These are phyloP conservation scores for Xylaria telfairii DNA, from an alignment of 495 filamentous ascomycete genomes.

Conservation along the genomic window DNA sequence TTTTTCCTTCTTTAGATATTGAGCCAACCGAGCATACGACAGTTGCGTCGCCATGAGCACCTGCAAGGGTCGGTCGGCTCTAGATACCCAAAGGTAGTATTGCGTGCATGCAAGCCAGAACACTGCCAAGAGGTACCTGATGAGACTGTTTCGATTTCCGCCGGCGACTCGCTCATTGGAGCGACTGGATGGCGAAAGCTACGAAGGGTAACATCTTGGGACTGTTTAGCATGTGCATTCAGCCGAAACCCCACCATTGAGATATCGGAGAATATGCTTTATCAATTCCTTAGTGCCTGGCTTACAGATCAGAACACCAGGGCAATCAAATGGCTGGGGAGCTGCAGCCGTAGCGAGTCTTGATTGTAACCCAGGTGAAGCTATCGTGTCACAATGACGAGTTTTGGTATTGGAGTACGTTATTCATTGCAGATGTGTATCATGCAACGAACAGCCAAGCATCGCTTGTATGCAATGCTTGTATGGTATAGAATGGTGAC, in stretches of 20 bases:
- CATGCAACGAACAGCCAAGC: background rate
- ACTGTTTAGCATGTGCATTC: constrained; percentile 3
- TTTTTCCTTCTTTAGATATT: background rate
- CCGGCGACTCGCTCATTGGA: constrained; percentile 9
- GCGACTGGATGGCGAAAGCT: background rate
- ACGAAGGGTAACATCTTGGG: background rate
- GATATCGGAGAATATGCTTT: background rate
- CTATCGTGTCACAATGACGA: background rate
- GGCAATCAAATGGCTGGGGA: background rate
- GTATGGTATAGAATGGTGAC: background rate
- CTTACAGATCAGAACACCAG: background rate
- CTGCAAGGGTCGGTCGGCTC: background rate
- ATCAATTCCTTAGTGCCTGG: background rate
- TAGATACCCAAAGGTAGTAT: background rate
- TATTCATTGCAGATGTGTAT: background rate
- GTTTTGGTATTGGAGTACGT: constrained; percentile 1
- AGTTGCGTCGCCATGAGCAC: background rate
- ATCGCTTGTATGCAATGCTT: background rate
- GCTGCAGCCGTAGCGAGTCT: background rate
- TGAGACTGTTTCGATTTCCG: background rate
- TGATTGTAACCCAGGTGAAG: constrained; percentile 1
- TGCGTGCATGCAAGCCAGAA: constrained; percentile 9
- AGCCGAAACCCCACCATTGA: constrained; percentile 5
- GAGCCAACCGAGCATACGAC: constrained; percentile 9
- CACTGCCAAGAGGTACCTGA: constrained; percentile 8